phyloP scores from a whole-genome alignment of 352 stramenopile genomes.

The Hyaloperonospora brassicae region DNA sequence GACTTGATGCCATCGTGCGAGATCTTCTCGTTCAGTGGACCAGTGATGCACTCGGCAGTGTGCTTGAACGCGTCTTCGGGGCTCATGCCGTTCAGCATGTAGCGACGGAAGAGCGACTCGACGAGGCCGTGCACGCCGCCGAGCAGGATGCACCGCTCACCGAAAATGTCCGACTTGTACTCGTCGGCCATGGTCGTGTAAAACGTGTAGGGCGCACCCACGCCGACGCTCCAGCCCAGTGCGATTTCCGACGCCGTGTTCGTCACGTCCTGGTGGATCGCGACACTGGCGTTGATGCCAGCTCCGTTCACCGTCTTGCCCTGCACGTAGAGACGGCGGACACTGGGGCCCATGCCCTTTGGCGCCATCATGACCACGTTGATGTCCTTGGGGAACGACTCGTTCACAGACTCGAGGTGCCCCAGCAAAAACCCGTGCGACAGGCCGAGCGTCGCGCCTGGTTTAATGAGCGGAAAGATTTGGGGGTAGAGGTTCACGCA shows the following conservation, averaged over 20 bases:
- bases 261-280: constrained; percentile 90
- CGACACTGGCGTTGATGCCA: constrained; percentile 96
- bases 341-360: constrained; percentile 96
- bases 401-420: constrained; percentile 93
- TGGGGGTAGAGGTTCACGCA: constrained; percentile 94
- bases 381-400: constrained; percentile 93
- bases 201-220: constrained; percentile 97
- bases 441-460: constrained; percentile 92
- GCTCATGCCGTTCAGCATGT: constrained; percentile 90
- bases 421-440: constrained; percentile 96
- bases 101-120: constrained; percentile 95
- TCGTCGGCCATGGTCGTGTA: constrained; percentile 94
- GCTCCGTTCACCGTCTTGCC: constrained; percentile 96
- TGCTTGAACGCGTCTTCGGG: constrained; percentile 94
- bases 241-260: constrained; percentile 92
- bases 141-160: constrained; percentile 94
- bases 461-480: constrained; percentile 94
- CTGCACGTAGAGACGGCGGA: constrained; percentile 96
- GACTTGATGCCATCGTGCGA: constrained; percentile 95
- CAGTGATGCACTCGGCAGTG: constrained; percentile 95
- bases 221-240: constrained; percentile 93
- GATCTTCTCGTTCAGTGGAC: constrained; percentile 95
- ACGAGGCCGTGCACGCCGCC: constrained; percentile 96
- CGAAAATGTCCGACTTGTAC: constrained; percentile 98
- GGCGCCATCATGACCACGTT: constrained; percentile 98